Percentiles rank a stretch among this genome's conserved stretches.
Evolutionary conservation across 2,329 filamentous ascomycete species (phyloP).

Genomic region (Venturia effusa): DNA sequence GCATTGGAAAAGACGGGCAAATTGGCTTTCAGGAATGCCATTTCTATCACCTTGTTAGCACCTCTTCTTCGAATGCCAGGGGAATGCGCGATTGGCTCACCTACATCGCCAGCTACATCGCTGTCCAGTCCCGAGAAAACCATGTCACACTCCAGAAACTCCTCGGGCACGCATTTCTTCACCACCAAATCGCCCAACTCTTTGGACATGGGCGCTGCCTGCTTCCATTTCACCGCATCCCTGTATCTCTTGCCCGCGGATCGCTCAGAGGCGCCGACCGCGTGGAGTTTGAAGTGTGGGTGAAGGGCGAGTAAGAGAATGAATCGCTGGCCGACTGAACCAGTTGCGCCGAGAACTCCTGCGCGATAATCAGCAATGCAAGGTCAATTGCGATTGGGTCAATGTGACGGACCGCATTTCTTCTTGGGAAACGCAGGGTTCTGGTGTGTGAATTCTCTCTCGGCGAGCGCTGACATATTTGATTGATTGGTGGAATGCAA

Average conservation of each 20-base stretch:
- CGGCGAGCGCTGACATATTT: conserved; percentile 27
- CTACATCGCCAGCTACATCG: conserved; percentile 84
- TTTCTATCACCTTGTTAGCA: conserved; percentile 46
- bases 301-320: conserved; percentile 84
- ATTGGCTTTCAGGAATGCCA: conserved; percentile 79
- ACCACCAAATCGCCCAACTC: conserved; percentile 70
- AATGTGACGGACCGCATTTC: conserved; percentile 37
- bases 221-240: conserved; percentile 93
- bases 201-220: conserved; percentile 69
- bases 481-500: not conserved
- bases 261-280: conserved; percentile 77
- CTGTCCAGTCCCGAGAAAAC: conserved; percentile 89
- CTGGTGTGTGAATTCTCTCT: conserved; percentile 27
- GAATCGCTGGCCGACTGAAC: conserved; percentile 90
- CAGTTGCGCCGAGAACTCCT: conserved; percentile 77
- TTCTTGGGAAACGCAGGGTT: conserved; percentile 34
- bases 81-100: conserved; percentile 37
- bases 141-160: conserved; percentile 84
- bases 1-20: conserved; percentile 94
- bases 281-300: conserved; percentile 75
- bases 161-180: conserved; percentile 68
- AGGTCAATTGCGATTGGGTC: not conserved
- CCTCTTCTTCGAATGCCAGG: not conserved
- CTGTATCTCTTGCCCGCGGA: conserved; percentile 91
- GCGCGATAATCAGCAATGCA: conserved; percentile 6